Conservation (phyloP, 192 early-diverging fungal species). For the Podochytrium sp. region DNA sequence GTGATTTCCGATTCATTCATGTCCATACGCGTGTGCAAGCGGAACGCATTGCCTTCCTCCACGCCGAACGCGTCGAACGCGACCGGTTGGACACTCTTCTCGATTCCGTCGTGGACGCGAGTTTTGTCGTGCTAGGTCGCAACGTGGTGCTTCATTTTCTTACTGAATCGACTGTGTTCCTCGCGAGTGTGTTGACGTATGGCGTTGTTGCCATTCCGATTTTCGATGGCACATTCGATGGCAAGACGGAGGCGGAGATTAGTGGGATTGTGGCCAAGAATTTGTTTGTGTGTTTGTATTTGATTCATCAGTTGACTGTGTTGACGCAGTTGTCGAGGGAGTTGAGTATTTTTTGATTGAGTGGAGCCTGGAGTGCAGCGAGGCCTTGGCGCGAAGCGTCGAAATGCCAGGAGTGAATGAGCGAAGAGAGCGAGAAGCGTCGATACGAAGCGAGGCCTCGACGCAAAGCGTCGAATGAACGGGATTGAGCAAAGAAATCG, state of each 20-base stretch:
- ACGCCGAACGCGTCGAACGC: conserved; percentile 74
- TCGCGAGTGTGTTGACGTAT: conserved; percentile 82
- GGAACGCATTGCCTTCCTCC: conserved; percentile 80
- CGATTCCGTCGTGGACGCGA: conserved; percentile 53
- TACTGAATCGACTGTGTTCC: conserved; percentile 71
- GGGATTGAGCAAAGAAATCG: too few relatives aligned
- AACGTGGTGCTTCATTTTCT: conserved; percentile 51
- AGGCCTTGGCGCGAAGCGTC: too few relatives aligned
- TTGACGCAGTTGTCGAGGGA: conserved; percentile 71
- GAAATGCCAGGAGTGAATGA: background rate
- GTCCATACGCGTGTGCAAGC: conserved; percentile 73
- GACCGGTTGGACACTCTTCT: conserved; percentile 58
- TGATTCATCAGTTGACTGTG: conserved; percentile 75
- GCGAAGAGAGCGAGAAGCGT: too few relatives aligned
- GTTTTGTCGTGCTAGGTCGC: conserved; percentile 55
- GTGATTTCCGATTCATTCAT: conserved; percentile 78
- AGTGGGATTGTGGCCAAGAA: conserved; percentile 79
- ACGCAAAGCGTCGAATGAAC: too few relatives aligned
- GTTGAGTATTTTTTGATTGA: conserved; percentile 12
- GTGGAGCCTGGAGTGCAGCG: too few relatives aligned
- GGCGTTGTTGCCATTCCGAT: conserved; percentile 82
- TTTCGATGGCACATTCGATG: conserved; percentile 79
- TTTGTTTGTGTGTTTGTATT: conserved; percentile 83
- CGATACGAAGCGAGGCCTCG: too few relatives aligned
- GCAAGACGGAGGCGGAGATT: conserved; percentile 66